Base-by-base conservation (phyloP, 106 monocot species). In the Hemerocallis citrina region DNA sequence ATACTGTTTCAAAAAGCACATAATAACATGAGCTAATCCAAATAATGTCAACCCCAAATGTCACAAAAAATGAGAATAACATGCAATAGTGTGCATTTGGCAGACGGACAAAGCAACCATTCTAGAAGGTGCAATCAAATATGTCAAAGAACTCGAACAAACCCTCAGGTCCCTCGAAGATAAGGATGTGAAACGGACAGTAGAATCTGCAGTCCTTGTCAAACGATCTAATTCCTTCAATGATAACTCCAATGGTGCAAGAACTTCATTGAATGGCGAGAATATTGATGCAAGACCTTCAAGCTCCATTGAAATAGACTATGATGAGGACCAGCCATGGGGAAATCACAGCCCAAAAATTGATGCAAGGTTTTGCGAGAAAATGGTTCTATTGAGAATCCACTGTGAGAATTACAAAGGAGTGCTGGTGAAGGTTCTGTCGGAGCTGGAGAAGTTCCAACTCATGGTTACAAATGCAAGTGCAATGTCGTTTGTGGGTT, bases 21-120 rank as follows among this genome's bases (percentile, higher is more conserved):
- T n/a, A n/a, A n/a, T n/a, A n/a, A n/a, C n/a, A n/a, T n/a, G n/a
- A n/a, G n/a, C n/a, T n/a, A n/a, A n/a, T n/a, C n/a, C n/a, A n/a
- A n/a, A n/a, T n/a, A n/a, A n/a, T n/a, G n/a, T n/a, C n/a, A n/a
- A n/a, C n/a, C n/a, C n/a, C n/a, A n/a, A n/a, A n/a, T n/a, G n/a
- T n/a, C n/a, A n/a, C n/a, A n/a, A n/a, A n/a, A n/a, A n/a, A n/a
- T n/a, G n/a, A n/a, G n/a, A n/a, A n/a, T n/a, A n/a, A n/a, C n/a
- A n/a, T n/a, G n/a, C n/a, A n/a, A n/a, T n/a, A n/a, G n/a, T n/a
- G n/a, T n/a, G n/a, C n/a, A 35, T 22, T 50, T 50, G 41, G 22
- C 67, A 89, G 89, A 72, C 70, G 61, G 89, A 89, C 77, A 89
- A 84, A 65, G 89, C 83, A 30, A 68, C 89, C 3, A 73, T 89